A percentile compares a stretch with the other conserved stretches of the same genome.
Conservation (phyloP, 1,139 yeast genomes). For the Pichia sp. region DNA sequence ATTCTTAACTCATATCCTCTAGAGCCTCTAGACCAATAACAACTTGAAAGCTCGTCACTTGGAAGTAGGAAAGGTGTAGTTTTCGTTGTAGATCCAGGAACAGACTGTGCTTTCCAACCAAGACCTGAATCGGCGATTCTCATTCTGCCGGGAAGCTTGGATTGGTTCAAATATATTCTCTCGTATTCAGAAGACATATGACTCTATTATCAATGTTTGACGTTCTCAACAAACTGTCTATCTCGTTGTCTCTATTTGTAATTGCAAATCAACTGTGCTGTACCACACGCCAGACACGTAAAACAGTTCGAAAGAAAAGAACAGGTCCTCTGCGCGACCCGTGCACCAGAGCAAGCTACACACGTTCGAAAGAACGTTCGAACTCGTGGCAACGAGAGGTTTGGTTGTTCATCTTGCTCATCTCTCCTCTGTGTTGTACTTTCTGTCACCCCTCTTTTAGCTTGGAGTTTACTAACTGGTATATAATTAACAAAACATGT, state of each 20-base stretch:
- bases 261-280: too few relatives aligned
- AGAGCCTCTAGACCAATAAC: conserved; percentile 89
- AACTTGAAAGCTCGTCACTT: conserved; percentile 70
- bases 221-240: too few relatives aligned
- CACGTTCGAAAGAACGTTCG: too few relatives aligned
- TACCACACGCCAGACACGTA: too few relatives aligned
- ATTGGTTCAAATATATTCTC: conserved; percentile 80
- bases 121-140: conserved; percentile 92
- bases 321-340: too few relatives aligned
- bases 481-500: conserved; percentile 34
- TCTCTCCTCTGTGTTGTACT: too few relatives aligned
- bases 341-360: too few relatives aligned
- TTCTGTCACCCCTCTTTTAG: neutral
- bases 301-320: too few relatives aligned
- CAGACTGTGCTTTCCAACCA: conserved; percentile 83
- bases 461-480: too few relatives aligned
- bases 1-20: conserved; percentile 86
- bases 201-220: neutral
- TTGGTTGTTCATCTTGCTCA: too few relatives aligned
- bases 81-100: conserved; percentile 44
- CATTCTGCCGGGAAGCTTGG: conserved; percentile 77
- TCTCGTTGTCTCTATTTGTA: too few relatives aligned
- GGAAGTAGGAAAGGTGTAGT: conserved; percentile 79
- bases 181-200: conserved; percentile 54
- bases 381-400: too few relatives aligned